A percentile compares a stretch with the other conserved stretches of the same genome.
Conservation (phyloP, 768 basidiomycete genomes). For the Gelatoporia subvermispora region DNA sequence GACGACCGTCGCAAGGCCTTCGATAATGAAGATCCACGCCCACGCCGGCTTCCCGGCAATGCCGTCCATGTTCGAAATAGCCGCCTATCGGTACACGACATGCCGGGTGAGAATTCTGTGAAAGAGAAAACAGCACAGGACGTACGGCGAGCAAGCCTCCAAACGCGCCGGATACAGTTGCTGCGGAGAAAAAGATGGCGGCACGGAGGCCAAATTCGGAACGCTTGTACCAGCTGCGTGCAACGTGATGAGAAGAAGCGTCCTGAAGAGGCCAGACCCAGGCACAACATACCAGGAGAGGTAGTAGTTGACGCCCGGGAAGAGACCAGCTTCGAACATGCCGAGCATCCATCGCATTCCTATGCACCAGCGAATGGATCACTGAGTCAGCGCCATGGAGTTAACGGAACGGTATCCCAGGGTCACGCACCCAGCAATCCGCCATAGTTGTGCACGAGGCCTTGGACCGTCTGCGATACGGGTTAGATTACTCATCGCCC, state of each 20-base stretch:
- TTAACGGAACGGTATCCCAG: background rate
- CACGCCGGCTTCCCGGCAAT: constrained; percentile 60
- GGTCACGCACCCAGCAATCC: constrained; percentile 54
- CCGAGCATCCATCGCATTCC: constrained; percentile 72
- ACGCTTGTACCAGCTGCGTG: constrained; percentile 57
- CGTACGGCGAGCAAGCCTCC: constrained; percentile 68
- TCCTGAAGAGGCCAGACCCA: background rate
- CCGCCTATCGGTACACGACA: constrained; percentile 33
- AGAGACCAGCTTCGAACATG: constrained; percentile 61
- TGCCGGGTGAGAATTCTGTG: background rate
- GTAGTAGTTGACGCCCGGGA: constrained; percentile 59
- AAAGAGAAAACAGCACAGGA: background rate
- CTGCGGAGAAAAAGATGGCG: constrained; percentile 50
- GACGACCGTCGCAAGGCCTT: constrained; percentile 65
- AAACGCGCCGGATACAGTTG: constrained; percentile 80
- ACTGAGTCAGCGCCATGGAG: background rate
- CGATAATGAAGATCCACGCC: constrained; percentile 77
- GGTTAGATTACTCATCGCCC: background rate
- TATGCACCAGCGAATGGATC: constrained; percentile 26
- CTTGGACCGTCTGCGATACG: constrained; percentile 58
- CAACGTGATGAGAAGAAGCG: constrained; percentile 12
- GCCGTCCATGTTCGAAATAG: constrained; percentile 69
- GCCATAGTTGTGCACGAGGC: constrained; percentile 62
- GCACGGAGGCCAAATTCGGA: constrained; percentile 65
- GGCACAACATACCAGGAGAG: constrained; percentile 54